phyloP scores from a whole-genome alignment of 306 rosid genomes.

The Hippophae tibetana region DNA sequence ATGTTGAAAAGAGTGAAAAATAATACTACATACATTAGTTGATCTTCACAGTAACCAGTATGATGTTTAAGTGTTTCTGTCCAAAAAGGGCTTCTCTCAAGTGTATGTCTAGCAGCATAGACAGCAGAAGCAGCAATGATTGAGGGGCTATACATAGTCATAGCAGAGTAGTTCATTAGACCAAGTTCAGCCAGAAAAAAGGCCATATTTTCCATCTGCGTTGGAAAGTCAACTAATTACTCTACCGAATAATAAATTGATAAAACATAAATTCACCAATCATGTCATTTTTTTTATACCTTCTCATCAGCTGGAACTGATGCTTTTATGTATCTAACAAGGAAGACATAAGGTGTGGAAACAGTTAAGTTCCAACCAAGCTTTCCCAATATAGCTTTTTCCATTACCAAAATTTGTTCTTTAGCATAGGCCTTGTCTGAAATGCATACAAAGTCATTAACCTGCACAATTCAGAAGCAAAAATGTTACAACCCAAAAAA shows the following conservation, averaged over 20 bases:
- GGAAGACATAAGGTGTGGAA: conserved; percentile 82
- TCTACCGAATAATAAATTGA: background rate
- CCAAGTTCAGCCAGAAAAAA: conserved; percentile 74
- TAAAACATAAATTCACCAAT: background rate
- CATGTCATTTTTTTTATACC: conserved; percentile 21
- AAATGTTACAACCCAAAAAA: background rate
- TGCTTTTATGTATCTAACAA: conserved; percentile 67
- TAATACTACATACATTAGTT: conserved; percentile 39
- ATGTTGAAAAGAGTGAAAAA: background rate
- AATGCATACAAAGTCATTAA: conserved; percentile 68
- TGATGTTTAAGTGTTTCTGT: conserved; percentile 62
- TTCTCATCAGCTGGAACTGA: conserved; percentile 47
- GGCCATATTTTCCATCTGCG: conserved; percentile 65
- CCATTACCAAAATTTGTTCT: conserved; percentile 60
- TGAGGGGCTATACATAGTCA: conserved; percentile 43
- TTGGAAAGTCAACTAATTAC: conserved; percentile 1
- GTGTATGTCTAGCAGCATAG: conserved; percentile 60
- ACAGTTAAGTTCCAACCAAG: conserved; percentile 75
- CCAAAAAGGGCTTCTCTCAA: conserved; percentile 53
- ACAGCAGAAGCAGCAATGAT: conserved; percentile 83
- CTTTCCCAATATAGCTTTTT: conserved; percentile 62
- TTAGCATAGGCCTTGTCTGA: conserved; percentile 64
- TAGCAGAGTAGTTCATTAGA: conserved; percentile 46
- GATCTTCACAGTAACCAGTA: conserved; percentile 65
- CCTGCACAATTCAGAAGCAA: conserved; percentile 38